Percentiles rank a stretch among this genome's conserved stretches.
These are phyloP conservation scores for Fusarium pseudoanthophilum DNA, from an alignment of 2,329 filamentous ascomycete genomes.

Conservation along the genomic window DNA sequence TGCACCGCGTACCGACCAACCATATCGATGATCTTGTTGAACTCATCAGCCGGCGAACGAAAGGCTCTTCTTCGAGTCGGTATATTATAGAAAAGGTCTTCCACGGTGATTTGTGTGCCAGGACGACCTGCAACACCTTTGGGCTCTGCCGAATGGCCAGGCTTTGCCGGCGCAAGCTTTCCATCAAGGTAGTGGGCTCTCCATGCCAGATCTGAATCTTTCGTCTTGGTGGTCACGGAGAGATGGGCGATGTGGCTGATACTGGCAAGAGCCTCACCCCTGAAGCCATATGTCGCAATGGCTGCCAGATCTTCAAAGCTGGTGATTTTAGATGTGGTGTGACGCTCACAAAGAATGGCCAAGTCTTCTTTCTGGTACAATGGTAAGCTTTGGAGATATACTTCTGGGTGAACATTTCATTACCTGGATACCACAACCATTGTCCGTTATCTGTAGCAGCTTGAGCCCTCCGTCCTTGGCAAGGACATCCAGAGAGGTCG, in stretches of 20 bases:
- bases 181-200: constrained; percentile 88
- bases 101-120: constrained; percentile 95
- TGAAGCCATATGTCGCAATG: constrained; percentile 97
- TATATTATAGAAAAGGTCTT: constrained; percentile 97
- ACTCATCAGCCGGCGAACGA: constrained; percentile 91
- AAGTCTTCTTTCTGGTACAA: constrained; percentile 82
- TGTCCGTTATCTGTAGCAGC: constrained; percentile 95
- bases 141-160: constrained; percentile 86
- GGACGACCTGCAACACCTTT: constrained; percentile 87
- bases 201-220: constrained; percentile 88
- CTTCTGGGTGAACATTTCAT: neutral
- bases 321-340: constrained; percentile 96
- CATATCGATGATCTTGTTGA: constrained; percentile 96
- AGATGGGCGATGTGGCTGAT: constrained; percentile 99
- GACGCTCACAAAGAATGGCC: constrained; percentile 91
- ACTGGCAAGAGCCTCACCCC: constrained; percentile 93
- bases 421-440: constrained; percentile 94
- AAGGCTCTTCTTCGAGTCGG: constrained; percentile 90
- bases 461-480: constrained; percentile 97
- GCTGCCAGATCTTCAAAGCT: constrained; percentile 90
- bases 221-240: constrained; percentile 92
- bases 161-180: constrained; percentile 82
- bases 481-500: constrained; percentile 88
- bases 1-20: constrained; percentile 94
- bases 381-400: constrained; percentile 24